Conservation (phyloP, 164 flowering plant species). For the Magnolia changhungtana region DNA sequence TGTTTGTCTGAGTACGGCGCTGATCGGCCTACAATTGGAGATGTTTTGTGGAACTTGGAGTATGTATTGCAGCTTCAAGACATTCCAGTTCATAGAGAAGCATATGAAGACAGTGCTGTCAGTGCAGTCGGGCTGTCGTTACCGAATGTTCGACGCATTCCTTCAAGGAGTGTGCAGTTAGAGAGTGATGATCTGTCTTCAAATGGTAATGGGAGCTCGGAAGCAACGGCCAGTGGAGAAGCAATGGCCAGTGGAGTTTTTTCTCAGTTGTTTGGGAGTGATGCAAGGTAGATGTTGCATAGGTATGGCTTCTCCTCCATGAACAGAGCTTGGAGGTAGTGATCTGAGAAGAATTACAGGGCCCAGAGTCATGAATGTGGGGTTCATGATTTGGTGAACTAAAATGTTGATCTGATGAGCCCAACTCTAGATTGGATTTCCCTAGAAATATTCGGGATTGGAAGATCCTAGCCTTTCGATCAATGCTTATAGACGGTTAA, state of each 20-base stretch:
- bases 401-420: no score
- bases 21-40: constrained; percentile 75
- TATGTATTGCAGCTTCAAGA: constrained; percentile 61
- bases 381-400: no score
- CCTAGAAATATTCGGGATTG: no score
- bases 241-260: not conserved
- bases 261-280: not conserved
- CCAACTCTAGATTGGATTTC: no score
- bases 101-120: not conserved
- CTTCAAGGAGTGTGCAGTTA: not conserved
- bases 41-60: constrained; percentile 77
- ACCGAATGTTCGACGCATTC: not conserved
- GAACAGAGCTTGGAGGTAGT: not conserved
- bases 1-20: constrained; percentile 74
- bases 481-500: no score
- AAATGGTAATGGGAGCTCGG: not conserved
- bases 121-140: not conserved
- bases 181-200: not conserved
- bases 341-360: no score
- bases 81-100: constrained; percentile 25
- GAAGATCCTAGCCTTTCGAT: no score
- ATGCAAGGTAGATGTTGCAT: not conserved
- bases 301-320: not conserved
- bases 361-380: no score
- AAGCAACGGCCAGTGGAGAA: not conserved